Percentiles rank a stretch among this genome's conserved stretches.
These are phyloP conservation scores for Thalassia testudinum DNA, from an alignment of 116 monocot species.

Conservation along the genomic window DNA sequence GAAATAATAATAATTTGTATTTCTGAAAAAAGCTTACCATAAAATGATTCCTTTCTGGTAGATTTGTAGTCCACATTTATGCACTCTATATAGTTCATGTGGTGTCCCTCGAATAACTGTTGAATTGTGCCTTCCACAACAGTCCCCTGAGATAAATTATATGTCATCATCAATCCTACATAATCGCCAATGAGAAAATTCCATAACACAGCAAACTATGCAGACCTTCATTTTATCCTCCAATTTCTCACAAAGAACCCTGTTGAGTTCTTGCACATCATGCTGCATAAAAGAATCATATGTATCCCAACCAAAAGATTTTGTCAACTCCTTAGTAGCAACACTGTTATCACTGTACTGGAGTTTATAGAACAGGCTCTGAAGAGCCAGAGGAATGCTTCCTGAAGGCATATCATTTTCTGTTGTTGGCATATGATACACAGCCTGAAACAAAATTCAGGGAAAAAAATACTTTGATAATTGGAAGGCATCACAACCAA, in stretches of 20 bases:
- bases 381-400: slow-evolving; percentile 91
- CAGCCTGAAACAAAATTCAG: slow-evolving; percentile 37
- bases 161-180: too few species aligned
- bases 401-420: slow-evolving; percentile 85
- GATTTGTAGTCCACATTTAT: slow-evolving; percentile 95
- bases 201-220: neutral
- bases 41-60: slow-evolving; percentile 82
- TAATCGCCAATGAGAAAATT: neutral
- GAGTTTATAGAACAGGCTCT: slow-evolving; percentile 92
- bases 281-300: slow-evolving; percentile 99
- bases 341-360: slow-evolving; percentile 91
- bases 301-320: slow-evolving; percentile 98
- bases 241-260: slow-evolving; percentile 96
- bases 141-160: slow-evolving; percentile 46
- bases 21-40: slow-evolving; percentile 36
- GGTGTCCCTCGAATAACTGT: slow-evolving; percentile 94
- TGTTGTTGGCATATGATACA: slow-evolving; percentile 97
- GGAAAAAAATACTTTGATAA: slow-evolving; percentile 1
- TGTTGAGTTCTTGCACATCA: slow-evolving; percentile 96
- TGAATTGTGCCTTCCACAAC: slow-evolving; percentile 96
- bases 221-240: slow-evolving; percentile 96
- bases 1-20: neutral
- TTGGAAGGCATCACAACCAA: neutral
- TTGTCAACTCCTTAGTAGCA: slow-evolving; percentile 93
- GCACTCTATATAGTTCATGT: slow-evolving; percentile 93